Base-by-base conservation (phyloP, 805 yeast genomes). In the Torulaspora maleeae region DNA sequence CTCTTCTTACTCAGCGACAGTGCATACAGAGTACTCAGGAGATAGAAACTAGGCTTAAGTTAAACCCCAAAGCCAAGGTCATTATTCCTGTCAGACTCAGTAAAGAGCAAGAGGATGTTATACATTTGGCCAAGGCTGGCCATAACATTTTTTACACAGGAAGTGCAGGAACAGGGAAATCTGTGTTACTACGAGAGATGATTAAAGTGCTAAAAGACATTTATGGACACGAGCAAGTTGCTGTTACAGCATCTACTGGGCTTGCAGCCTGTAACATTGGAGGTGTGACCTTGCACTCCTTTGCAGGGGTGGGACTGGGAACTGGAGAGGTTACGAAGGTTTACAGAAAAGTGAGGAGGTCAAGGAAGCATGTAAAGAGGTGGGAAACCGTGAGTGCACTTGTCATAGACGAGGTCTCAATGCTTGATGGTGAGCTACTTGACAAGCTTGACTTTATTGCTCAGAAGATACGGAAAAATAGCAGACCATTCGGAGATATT, bases 111-210 rank as follows among this genome's bases (percentile, higher is more conserved):
- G 74, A 76, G 45, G 67, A 74, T 40, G 79, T 93, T 17, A 72
- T 86, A 9, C 76, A 79, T 8, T 65, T 86, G 43, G 95, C 83
- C 0, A 65, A 77, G 36, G 59, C 70, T 17, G 89, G 95, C 0
- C 68, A 71, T 13, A 86, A 83, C 48, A 67, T 93, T 2, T 93
- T 93, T 60, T 93, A 86, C 62, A 93, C 99, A 0, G 99, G 99
- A 41, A 88, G 97, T 27, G 99, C 99, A 0, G 99, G 99, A 58
- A 93, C 99, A 0, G 99, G 99, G 60, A 93, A 93, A 61, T 91
- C 99, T 1, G 83, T 93, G 3, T 70, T 93, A n/a, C 68, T 93
- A 41, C 75, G 76, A 49, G 72, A 79, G 9, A 70, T 86, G 29
- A 84, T 86, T 44, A 76, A 77, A 54, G 64, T 72, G 0, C 60